A percentile compares a stretch with the other conserved stretches of the same genome.
Conservation (phyloP, 306 rosid species). For the Lathyrus sativus region DNA sequence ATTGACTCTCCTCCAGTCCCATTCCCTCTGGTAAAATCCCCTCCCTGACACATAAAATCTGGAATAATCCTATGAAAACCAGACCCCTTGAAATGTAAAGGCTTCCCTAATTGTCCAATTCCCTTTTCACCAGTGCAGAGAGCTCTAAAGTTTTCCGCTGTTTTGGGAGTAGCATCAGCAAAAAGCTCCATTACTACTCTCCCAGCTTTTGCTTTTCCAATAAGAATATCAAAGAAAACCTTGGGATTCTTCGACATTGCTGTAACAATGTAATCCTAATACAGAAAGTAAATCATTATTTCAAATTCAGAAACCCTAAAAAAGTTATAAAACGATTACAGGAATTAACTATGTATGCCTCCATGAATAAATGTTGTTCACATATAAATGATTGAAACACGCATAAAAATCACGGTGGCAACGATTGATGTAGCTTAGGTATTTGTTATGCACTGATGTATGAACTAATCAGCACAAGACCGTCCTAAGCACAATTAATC, state of each 20-base stretch:
- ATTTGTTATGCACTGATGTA: constrained; percentile 58
- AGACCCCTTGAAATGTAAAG: constrained; percentile 72
- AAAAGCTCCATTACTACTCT: constrained; percentile 76
- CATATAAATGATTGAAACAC: not conserved
- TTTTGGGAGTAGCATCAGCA: constrained; percentile 73
- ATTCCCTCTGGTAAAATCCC: constrained; percentile 79
- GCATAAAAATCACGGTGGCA: constrained; percentile 37
- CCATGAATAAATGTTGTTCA: constrained; percentile 19
- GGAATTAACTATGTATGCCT: constrained; percentile 40
- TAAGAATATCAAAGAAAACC: constrained; percentile 81
- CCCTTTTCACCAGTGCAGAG: constrained; percentile 88
- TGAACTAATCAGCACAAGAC: constrained; percentile 56
- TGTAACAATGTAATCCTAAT: not conserved
- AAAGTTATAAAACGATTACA: not conserved
- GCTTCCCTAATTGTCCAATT: constrained; percentile 67
- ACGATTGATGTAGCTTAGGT: constrained; percentile 62
- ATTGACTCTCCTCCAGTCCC: constrained; percentile 95
- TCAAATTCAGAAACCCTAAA: not conserved
- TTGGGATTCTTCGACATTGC: constrained; percentile 76
- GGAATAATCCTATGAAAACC: constrained; percentile 83
- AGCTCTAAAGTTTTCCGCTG: constrained; percentile 88
- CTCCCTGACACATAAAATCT: constrained; percentile 82
- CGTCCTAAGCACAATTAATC: constrained; percentile 60
- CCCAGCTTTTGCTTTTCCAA: constrained; percentile 78
- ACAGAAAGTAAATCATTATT: no score